Conservation (phyloP, 208 protist genomes). For the Histomonas meleagridis region DNA sequence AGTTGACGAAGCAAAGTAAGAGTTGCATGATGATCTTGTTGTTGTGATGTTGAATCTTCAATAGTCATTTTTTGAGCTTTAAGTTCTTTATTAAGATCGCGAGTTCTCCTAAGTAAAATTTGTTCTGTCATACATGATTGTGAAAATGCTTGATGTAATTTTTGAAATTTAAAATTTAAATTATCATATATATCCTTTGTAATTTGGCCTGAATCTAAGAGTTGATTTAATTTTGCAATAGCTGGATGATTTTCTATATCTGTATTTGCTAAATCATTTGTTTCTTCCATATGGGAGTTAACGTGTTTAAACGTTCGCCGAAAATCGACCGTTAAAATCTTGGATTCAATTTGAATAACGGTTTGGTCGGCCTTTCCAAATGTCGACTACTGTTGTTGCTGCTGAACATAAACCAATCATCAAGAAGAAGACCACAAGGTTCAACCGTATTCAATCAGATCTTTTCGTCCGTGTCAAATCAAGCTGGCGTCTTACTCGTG, state of each 20-base stretch:
- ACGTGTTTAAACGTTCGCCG: no score
- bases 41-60: conserved; percentile 22
- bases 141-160: not conserved
- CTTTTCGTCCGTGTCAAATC: conserved; percentile 34
- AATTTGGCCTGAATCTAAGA: not conserved
- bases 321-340: no score
- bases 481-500: conserved; percentile 83
- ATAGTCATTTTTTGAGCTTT: conserved; percentile 22
- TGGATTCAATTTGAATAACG: no score
- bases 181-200: not conserved
- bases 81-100: not conserved
- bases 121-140: conserved; percentile 23
- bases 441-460: conserved; percentile 43
- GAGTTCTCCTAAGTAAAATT: not conserved
- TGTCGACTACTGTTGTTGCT: not conserved
- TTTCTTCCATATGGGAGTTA: no score
- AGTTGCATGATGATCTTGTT: conserved; percentile 22
- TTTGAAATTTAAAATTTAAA: conserved; percentile 14
- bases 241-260: not conserved
- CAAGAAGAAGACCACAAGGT: conserved; percentile 41
- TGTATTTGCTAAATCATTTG: no score
- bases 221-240: not conserved
- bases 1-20: not conserved
- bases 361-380: not conserved
- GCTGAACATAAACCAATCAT: not conserved